phyloP scores from a whole-genome alignment of 2,329 filamentous ascomycete genomes.

The Aureobasidium pullulans region DNA sequence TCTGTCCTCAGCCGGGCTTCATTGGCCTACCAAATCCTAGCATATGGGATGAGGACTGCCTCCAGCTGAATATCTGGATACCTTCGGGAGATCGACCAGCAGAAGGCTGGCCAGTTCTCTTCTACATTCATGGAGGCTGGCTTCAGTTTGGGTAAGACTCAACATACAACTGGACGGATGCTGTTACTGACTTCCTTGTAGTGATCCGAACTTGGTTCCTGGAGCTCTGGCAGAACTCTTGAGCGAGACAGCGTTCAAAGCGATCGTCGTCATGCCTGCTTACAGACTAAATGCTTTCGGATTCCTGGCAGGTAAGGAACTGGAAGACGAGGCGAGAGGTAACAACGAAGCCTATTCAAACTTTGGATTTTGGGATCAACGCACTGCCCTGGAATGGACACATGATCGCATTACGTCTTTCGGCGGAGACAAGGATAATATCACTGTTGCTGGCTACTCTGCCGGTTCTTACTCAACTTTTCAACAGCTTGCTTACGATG shows the following conservation, averaged over 20 bases:
- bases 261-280: conserved; percentile 48
- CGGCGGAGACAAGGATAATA: conserved; percentile 42
- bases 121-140: conserved; percentile 52
- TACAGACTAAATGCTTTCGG: conserved; percentile 52
- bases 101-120: conserved; percentile 50
- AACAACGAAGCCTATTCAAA: conserved; percentile 39
- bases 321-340: conserved; percentile 35
- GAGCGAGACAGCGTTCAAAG: conserved; percentile 41
- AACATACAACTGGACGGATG: background rate
- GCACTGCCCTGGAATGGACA: conserved; percentile 50
- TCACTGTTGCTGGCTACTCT: conserved; percentile 50
- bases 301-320: conserved; percentile 45
- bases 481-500: conserved; percentile 51
- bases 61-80: conserved; percentile 50
- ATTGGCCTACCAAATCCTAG: conserved; percentile 15
- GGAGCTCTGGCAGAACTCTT: conserved; percentile 40
- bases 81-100: conserved; percentile 39
- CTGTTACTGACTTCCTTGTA: background rate
- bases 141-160: conserved; percentile 43
- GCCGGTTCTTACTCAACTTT: conserved; percentile 50
- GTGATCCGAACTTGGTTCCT: conserved; percentile 36
- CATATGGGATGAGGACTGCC: conserved; percentile 46
- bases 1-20: conserved; percentile 46
- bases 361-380: conserved; percentile 52
- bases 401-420: conserved; percentile 45